Conservation (phyloP, 306 rosid genomes). For the Casuarina equisetifolia region DNA sequence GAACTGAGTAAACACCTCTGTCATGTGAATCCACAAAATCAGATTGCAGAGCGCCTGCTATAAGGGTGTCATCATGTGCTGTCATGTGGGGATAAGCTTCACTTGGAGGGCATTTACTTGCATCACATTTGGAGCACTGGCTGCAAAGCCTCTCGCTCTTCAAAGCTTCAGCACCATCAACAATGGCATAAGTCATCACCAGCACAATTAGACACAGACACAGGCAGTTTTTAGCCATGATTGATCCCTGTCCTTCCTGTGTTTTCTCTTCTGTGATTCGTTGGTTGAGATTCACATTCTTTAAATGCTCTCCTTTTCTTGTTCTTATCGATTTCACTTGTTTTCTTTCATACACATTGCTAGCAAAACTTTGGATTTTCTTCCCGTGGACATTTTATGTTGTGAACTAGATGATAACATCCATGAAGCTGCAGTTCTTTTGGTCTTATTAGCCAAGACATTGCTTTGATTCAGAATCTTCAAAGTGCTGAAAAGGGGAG, state of each 20-base stretch:
- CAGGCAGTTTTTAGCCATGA: slow-evolving; percentile 1
- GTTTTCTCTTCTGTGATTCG: not conserved
- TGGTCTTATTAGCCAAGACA: not conserved
- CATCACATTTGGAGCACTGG: slow-evolving; percentile 35
- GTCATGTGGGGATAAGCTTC: slow-evolving; percentile 42
- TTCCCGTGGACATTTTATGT: not conserved
- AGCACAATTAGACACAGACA: slow-evolving; percentile 20
- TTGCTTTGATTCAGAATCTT: not conserved
- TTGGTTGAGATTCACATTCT: not conserved
- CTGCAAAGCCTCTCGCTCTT: slow-evolving; percentile 34
- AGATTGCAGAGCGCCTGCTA: slow-evolving; percentile 36
- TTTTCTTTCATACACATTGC: not conserved
- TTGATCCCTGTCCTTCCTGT: not conserved
- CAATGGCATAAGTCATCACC: not conserved
- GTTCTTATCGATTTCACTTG: slow-evolving; percentile 3
- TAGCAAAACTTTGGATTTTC: slow-evolving; percentile 4
- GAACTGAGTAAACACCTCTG: slow-evolving; percentile 36
- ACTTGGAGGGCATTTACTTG: slow-evolving; percentile 31
- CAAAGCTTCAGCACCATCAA: slow-evolving; percentile 9
- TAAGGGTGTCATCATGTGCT: slow-evolving; percentile 36
- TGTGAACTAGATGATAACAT: slow-evolving; percentile 4
- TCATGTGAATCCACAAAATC: slow-evolving; percentile 34
- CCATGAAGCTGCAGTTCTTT: not conserved
- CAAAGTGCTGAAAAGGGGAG: too few relatives aligned
- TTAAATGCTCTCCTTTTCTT: slow-evolving; percentile 15